Base-by-base conservation (phyloP, 2,329 filamentous ascomycete species). In the Ceratocystis lukuohia region DNA sequence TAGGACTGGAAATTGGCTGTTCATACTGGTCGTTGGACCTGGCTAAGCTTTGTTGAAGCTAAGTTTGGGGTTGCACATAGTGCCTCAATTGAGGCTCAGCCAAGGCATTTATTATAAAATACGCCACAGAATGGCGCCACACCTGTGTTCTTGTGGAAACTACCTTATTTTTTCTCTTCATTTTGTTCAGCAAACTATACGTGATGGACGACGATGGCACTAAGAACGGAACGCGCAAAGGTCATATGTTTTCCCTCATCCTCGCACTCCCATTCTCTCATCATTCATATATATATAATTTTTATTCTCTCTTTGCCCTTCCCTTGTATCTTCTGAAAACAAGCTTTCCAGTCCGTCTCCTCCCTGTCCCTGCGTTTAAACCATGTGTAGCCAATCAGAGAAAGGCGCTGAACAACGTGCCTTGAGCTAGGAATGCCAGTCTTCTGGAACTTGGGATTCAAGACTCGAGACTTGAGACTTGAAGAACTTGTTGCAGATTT, bases 321-420 rank as follows among this genome's bases (percentile, higher is more conserved):
- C 45, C 30, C 30, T 30, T 30, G 30, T 30, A 8, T 6, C 50
- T 15, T 57, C 53, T 28, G 2, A 57, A 57, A 57, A 57, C 28
- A 57, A 57, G 53, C 53, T 57, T 57, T 57, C 28, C 30, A 57
- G 28, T 22, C 28, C 15, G 6, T 57, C 53, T 8, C 25, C 17
- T 57, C 53, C 53, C 20, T 30, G 53, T 57, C 53, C 53, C 53
- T 57, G 53, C 53, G 53, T 57, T 30, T 33, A 57, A 33, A 12
- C 25, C 28, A n/a, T 17, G 6, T 20, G n/a, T 28, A 56, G 56
- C 66, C 66, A 67, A 67, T 67, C 61, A 67, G 48, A 25, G 41
- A 28, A 25, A 53, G 64, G 66, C 28, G 62, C 53, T 62, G 44
- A 67, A 67, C 62, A 67, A 67, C 66, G 66, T 67, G 66, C 62